Conservation (phyloP, 208 protist species). For the Tritrichomonas musculus region DNA sequence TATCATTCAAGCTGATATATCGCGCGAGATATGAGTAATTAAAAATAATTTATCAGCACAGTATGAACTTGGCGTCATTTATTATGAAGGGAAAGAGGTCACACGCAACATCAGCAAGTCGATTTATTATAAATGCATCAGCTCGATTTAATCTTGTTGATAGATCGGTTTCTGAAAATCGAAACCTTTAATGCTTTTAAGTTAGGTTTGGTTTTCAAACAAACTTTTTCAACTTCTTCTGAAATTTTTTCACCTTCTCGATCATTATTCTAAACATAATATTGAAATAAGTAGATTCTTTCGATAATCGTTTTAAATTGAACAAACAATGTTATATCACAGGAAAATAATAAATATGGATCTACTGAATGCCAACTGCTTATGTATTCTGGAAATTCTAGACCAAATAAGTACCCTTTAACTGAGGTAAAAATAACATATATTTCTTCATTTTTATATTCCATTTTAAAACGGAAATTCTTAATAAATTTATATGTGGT, state of each 20-base stretch:
- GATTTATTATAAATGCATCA: slow-evolving; percentile 65
- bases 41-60: no score
- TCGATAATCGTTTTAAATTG: slow-evolving; percentile 54
- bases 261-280: slow-evolving; percentile 74
- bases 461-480: neutral
- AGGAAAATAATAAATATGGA: slow-evolving; percentile 72
- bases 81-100: no score
- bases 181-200: slow-evolving; percentile 48
- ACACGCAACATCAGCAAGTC: slow-evolving; percentile 70
- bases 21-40: slow-evolving; percentile 75
- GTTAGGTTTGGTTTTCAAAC: slow-evolving; percentile 39
- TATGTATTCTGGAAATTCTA: slow-evolving; percentile 63
- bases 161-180: neutral
- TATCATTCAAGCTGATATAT: slow-evolving; percentile 68
- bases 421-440: slow-evolving; percentile 88
- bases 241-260: slow-evolving; percentile 75
- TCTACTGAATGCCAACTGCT: slow-evolving; percentile 71
- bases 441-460: neutral
- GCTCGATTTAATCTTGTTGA: slow-evolving; percentile 50
- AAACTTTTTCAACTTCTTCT: slow-evolving; percentile 66
- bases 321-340: slow-evolving; percentile 46
- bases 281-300: slow-evolving; percentile 51
- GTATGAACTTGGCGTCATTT: no score
- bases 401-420: slow-evolving; percentile 82
- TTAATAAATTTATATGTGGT: neutral